phyloP scores from a whole-genome alignment of 805 yeast genomes.

The Lachancea sp. region DNA sequence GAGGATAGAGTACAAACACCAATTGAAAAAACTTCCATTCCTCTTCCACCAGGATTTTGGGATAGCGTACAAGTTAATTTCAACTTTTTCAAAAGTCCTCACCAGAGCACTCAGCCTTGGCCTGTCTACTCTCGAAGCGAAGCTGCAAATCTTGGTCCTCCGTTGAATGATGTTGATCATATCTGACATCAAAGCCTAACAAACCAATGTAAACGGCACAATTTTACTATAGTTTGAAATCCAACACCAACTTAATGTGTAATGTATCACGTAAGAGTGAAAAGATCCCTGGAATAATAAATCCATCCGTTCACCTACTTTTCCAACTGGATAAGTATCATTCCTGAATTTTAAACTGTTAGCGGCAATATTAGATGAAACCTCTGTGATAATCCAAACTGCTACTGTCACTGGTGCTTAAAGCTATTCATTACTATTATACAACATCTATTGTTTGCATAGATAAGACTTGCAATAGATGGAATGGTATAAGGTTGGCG shows the following conservation, averaged over 20 bases:
- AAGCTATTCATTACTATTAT: not conserved
- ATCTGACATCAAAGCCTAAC: not conserved
- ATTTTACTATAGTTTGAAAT: no score
- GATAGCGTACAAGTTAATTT: slow-evolving; percentile 8
- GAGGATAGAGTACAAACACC: not conserved
- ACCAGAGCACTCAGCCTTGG: not conserved
- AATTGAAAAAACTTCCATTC: slow-evolving; percentile 3
- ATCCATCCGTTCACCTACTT: no score
- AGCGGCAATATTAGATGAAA: no score
- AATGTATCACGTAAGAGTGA: no score
- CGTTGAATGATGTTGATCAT: not conserved
- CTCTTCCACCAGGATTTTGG: slow-evolving; percentile 9
- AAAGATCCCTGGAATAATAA: no score
- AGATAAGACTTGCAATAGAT: not conserved
- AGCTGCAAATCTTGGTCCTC: not conserved
- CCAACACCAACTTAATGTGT: no score
- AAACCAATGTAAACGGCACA: no score
- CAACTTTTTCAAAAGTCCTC: slow-evolving; percentile 5
- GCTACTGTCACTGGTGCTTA: not conserved
- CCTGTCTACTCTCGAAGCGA: not conserved
- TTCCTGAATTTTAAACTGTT: no score
- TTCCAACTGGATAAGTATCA: no score
- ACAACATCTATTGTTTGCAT: not conserved
- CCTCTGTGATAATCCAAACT: no score
- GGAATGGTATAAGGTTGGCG: not conserved